Conservation (phyloP, 331 rosid species). For the Malus hybrid region DNA sequence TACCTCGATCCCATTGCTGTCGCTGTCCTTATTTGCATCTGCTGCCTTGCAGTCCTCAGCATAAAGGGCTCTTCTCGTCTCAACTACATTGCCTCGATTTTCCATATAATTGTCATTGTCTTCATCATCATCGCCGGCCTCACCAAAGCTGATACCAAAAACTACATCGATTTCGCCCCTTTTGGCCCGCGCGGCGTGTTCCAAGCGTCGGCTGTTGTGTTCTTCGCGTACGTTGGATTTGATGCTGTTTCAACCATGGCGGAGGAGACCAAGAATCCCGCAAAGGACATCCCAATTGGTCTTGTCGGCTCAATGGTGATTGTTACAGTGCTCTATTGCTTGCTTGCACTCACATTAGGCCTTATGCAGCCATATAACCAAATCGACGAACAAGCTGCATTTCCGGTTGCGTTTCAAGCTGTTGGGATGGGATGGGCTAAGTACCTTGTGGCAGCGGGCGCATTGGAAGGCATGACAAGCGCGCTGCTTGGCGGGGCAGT, state of each 20-base stretch:
- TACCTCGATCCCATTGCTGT: conserved; percentile 71
- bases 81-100: conserved; percentile 67
- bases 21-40: conserved; percentile 30
- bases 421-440: conserved; percentile 85
- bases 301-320: conserved; percentile 74
- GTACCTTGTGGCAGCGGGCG: conserved; percentile 73
- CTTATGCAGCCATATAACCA: conserved; percentile 40
- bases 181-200: conserved; percentile 45
- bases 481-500: conserved; percentile 61
- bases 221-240: conserved; percentile 84
- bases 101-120: conserved; percentile 50
- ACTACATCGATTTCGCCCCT: conserved; percentile 38
- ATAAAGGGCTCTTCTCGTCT: conserved; percentile 80
- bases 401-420: conserved; percentile 49
- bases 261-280: conserved; percentile 80
- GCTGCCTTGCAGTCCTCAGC: conserved; percentile 52
- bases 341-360: conserved; percentile 55
- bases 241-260: conserved; percentile 89
- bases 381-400: conserved; percentile 46
- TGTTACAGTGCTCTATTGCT: conserved; percentile 39
- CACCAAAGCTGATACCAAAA: conserved; percentile 42
- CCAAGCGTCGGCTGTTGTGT: conserved; percentile 61
- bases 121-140: conserved; percentile 78
- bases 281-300: conserved; percentile 70
- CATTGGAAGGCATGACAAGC: conserved; percentile 83